Base-by-base conservation (phyloP, 1,284 basidiomycete species). In the Sanghuangporus sanghuang region DNA sequence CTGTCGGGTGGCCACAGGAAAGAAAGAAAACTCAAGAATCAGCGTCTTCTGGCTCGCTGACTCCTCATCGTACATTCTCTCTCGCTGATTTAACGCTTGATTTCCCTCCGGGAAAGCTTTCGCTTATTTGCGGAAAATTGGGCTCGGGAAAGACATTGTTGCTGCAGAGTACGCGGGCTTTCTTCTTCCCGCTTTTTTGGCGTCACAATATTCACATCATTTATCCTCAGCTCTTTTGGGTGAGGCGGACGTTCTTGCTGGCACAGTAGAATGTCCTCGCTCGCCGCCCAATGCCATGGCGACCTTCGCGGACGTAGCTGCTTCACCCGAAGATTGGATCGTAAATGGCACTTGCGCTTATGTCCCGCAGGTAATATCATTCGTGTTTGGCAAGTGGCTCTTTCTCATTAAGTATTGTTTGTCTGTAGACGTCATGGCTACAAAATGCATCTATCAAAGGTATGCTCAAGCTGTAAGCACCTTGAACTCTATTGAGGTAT, bases 381-480 rank as follows among this genome's bases (percentile, higher is more conserved):
- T 61, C 21, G 11, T 46, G 23, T 52, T 6, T 36, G 38, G 9
- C 49, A 16, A 16, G 32, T 54, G 23, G 23, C 23, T 2, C 35
- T 18, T 59, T 27, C 57, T 32, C 39, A 12, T 38, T 46, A 36
- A 42, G 57, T 21, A 6, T 40, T 7, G 18, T 14, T 59, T 55
- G 48, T 53, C 42, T 35, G 49, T 66, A 85, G 81, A 78, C 80
- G 35, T 84, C 89, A 14, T 95, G 93, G 93, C 81, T 97, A 42
- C 87, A 94, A 62, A 97, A 97, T 72, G 94, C 93, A 0, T 92
- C 91, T 4, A 95, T 98, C 74, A 90, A 89, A 81, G 87, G 87
- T 87, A 57, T 32, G 71, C 54, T 6, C 1, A 3, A 57, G 56
- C 18, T 7, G 57, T 58, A 50, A 44, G 21, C 11, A 11, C 14